Base-by-base conservation (phyloP, 768 basidiomycete genomes). In the Suillus ampliporus region DNA sequence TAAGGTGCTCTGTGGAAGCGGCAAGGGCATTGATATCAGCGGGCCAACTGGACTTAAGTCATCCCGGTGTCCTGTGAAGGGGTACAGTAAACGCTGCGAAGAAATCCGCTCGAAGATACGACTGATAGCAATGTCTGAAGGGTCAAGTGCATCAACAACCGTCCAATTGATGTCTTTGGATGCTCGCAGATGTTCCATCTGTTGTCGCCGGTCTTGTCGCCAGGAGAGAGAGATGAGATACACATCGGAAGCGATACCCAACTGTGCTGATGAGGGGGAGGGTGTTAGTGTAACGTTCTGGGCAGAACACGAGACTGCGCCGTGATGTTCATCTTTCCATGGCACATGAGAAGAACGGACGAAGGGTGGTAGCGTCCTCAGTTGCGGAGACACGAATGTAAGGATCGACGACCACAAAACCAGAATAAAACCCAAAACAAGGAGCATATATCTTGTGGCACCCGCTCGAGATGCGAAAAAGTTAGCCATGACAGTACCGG, bases 151-250 rank as follows among this genome's bases (percentile, higher is more conserved):
- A 50, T 85, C 78, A 21, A 84, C 64, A 67, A 87, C 83, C 5
- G 79, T 79, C 86, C 87, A 90, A 10, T 76, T 68, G 14, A 89
- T 70, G 21, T 71, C 76, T 21, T 89, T 81, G 7, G 70, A 68
- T 14, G 67, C 70, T 28, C 84, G 80, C 26, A 91, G 68, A 15
- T 64, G 66, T 54, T 88, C 86, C 88, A 91, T 90, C 56, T 84
- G 78, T 26, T 71, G 64, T 14, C 83, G 82, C 28, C 90, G 78
- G 64, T 89, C 89, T 19, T 67, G 67, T 34, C 90, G 83, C 28
- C 70, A 74, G 10, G 84, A 82, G 35, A 91, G 85, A 26, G 87
- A 88, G 47, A 92, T 68, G 1, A 91, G 84, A 64, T 83, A 87
- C 58, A 85, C 78, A 9, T 76, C 67, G 4, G 78, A 74, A 15